A percentile compares a stretch with the other conserved stretches of the same genome.
Evolutionary conservation across 305 asterid species (phyloP).

Genomic region (Fraxinus sp.): DNA sequence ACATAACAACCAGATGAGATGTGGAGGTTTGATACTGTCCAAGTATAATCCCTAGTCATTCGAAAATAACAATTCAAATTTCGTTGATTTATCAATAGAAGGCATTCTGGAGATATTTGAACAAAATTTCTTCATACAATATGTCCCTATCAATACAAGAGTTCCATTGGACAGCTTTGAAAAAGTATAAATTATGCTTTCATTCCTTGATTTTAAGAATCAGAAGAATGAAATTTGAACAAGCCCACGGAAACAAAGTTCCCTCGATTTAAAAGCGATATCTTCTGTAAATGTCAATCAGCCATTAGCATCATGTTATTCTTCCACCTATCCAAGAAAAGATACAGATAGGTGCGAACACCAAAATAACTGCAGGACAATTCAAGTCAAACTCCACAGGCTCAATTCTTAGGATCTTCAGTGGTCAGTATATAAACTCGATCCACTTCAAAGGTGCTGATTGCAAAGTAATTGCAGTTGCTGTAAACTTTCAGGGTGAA

Average conservation of each 20-base stretch:
- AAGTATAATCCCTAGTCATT: not conserved
- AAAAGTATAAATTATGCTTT: not conserved
- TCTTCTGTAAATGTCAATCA: not conserved
- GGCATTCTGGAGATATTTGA: not conserved
- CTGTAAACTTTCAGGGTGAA: constrained; percentile 31
- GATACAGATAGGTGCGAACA: not conserved
- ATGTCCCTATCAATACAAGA: not conserved
- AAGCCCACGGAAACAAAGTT: not conserved
- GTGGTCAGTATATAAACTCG: not conserved
- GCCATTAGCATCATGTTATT: not conserved
- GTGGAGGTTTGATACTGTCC: not conserved
- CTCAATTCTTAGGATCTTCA: not conserved
- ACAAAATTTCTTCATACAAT: not conserved
- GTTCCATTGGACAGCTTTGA: not conserved
- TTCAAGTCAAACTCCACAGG: not conserved
- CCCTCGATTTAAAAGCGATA: not conserved
- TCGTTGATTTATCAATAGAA: not conserved
- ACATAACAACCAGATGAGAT: not conserved
- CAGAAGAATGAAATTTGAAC: not conserved
- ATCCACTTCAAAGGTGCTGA: constrained; percentile 35
- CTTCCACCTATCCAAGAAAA: not conserved
- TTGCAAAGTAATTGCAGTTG: constrained; percentile 46
- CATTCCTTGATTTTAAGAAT: not conserved
- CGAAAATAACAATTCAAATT: not conserved
- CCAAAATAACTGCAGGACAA: not conserved